A percentile compares a stretch with the other conserved stretches of the same genome.
phyloP scores from a whole-genome alignment of 2,329 filamentous ascomycete species.

The Colletotrichum lupini region DNA sequence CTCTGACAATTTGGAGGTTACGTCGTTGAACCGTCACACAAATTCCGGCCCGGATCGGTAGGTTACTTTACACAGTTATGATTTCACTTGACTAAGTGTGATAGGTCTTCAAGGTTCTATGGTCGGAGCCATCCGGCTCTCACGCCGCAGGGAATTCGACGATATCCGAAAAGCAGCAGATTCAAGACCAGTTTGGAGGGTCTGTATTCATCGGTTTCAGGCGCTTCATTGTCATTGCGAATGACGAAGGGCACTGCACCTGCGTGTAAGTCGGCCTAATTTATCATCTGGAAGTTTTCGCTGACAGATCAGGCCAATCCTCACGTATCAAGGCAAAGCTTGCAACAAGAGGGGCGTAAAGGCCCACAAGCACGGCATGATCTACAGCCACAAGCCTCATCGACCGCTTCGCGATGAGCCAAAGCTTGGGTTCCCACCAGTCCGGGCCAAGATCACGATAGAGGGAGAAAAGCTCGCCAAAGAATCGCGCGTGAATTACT shows the following conservation, averaged over 20 bases:
- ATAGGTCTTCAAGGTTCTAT: conserved; percentile 66
- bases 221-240: conserved; percentile 65
- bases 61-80: conserved; percentile 15
- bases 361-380: conserved; percentile 63
- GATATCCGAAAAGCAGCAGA: conserved; percentile 47
- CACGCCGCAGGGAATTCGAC: conserved; percentile 43
- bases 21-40: conserved; percentile 49
- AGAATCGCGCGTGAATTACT: conserved; percentile 68
- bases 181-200: conserved; percentile 48
- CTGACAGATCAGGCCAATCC: conserved; percentile 57
- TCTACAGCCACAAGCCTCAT: conserved; percentile 51
- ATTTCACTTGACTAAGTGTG: neutral
- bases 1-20: conserved; percentile 47
- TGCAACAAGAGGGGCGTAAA: conserved; percentile 66
- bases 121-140: conserved; percentile 62
- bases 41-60: conserved; percentile 55
- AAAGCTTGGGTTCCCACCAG: conserved; percentile 57
- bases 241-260: conserved; percentile 62
- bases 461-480: conserved; percentile 57
- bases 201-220: conserved; percentile 62
- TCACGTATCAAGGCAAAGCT: conserved; percentile 63
- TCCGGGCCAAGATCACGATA: conserved; percentile 55
- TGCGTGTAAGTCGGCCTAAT: conserved; percentile 60
- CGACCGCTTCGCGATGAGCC: conserved; percentile 53
- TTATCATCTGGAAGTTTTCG: neutral